Percentiles rank a stretch among this genome's conserved stretches.
These are phyloP conservation scores for Ganoderma lucidum DNA, from an alignment of 1,284 basidiomycete species.

Conservation along the genomic window DNA sequence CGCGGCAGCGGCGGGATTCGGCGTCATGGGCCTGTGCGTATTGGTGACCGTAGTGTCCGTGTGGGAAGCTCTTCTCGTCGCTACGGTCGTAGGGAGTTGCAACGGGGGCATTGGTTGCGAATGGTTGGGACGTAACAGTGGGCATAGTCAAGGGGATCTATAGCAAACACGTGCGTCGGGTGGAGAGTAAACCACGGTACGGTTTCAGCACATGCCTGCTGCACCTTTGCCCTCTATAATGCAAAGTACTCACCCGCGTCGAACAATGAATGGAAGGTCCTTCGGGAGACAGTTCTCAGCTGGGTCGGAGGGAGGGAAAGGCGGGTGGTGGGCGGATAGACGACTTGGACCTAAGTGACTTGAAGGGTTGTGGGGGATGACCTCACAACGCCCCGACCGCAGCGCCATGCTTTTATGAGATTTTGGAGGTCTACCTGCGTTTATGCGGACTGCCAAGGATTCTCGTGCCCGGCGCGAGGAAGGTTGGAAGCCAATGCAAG, in stretches of 20 bases:
- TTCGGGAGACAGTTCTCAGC: neutral
- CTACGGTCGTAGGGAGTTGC: slow-evolving; percentile 6
- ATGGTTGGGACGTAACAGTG: slow-evolving; percentile 26
- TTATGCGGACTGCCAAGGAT: neutral
- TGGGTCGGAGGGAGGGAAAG: neutral
- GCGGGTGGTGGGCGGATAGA: neutral
- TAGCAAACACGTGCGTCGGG: neutral
- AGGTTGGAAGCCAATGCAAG: neutral
- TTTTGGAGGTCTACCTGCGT: neutral
- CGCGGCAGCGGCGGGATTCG: slow-evolving; percentile 21
- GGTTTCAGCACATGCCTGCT: neutral
- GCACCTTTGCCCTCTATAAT: neutral
- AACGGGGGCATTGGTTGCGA: slow-evolving; percentile 22
- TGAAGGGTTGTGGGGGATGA: neutral
- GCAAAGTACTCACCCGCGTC: neutral
- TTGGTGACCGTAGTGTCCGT: slow-evolving; percentile 15
- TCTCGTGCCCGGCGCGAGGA: neutral
- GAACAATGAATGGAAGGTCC: neutral
- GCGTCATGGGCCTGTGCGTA: neutral
- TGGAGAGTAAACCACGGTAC: neutral
- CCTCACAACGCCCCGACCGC: neutral
- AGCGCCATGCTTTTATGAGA: slow-evolving; percentile 1
- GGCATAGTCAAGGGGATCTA: slow-evolving; percentile 13
- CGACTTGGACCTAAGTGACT: neutral
- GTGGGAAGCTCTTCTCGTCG: slow-evolving; percentile 28